Conservation (phyloP, 78 protist genomes). For the Anaeramoeba flamelloides region DNA sequence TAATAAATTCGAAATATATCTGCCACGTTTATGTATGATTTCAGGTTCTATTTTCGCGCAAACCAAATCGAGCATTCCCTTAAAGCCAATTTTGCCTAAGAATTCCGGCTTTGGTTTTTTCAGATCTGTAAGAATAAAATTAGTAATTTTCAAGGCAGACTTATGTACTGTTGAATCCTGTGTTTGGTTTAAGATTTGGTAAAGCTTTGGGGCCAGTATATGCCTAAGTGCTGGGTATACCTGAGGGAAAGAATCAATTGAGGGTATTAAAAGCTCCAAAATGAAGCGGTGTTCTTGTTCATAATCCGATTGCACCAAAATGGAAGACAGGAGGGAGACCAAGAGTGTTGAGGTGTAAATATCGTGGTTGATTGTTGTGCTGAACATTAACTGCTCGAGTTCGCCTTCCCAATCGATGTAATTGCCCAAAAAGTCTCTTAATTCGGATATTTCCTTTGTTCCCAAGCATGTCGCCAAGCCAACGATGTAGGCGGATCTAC, state of each 20-base stretch:
- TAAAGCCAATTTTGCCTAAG: no score
- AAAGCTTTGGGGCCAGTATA: neutral
- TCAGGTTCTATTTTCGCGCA: no score
- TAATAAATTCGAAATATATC: no score
- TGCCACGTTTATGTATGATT: no score
- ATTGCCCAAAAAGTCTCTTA: neutral
- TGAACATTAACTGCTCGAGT: neutral
- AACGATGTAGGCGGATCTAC: neutral
- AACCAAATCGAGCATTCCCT: no score
- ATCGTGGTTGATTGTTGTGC: neutral
- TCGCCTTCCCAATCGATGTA: conserved; percentile 1
- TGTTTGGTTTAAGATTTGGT: neutral
- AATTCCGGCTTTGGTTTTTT: no score
- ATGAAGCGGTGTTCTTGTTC: neutral
- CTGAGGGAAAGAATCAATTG: neutral
- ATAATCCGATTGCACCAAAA: neutral
- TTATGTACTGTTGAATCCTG: neutral
- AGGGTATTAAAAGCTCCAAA: neutral
- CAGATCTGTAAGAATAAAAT: neutral
- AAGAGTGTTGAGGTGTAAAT: neutral
- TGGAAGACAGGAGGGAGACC: neutral
- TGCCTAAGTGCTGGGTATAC: neutral
- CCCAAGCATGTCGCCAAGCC: neutral
- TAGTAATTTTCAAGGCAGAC: neutral
- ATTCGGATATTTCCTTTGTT: neutral